Evolutionary conservation across 2,329 filamentous ascomycete genomes (phyloP), one percentile per base, ranked within the genome.

Genomic region (Colletotrichum euphorbiae): DNA sequence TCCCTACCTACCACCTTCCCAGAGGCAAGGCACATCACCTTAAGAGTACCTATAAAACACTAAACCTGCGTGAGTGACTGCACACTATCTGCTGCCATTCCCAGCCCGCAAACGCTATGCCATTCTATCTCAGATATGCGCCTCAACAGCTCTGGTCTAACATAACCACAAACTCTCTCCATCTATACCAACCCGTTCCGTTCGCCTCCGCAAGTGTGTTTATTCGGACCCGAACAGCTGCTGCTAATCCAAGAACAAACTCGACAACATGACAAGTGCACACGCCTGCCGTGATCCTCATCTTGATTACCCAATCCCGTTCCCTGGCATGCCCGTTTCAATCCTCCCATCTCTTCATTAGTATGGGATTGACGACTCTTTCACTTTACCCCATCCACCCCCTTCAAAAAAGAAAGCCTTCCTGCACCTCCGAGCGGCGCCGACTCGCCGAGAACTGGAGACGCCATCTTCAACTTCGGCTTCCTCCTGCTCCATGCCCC

Each of bases 241-340:
- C 52, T 58, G 17, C 65, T 68, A 65, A 55, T 68, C 62, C 61
- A 46, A 59, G 48, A 68, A 59, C 52, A 15, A 46, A 28, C 38
- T 51, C 36, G 46, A 63, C 64, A 36, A 46, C 64, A 45, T 57
- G 59, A 57, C 59, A 51, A 51, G 59, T 63, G 51, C 59, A 28
- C 51, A 31, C 15, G 33, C 54, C 46, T 46, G 15, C n/a, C 42
- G 28, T 21, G 17, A 43, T 46, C 36, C 50, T 45, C 59, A 48
- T 42, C 59, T 54, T 54, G 17, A 45, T 62, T 55, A 33, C 36
- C 21, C 12, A 21, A 15, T 51, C 15, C 4, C 21, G 48, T 50
- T 31, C 6, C 15, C 24, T 33, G 12, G 21, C 24, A 8, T 28
- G 24, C n/a, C 12, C 48, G 4, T 55, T 55, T 31, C 24, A 28